Percentiles rank a stretch among this genome's conserved stretches.
These are phyloP conservation scores for Persicaria tinctoria DNA, from an alignment of 148 eudicot species.

Conservation along the genomic window DNA sequence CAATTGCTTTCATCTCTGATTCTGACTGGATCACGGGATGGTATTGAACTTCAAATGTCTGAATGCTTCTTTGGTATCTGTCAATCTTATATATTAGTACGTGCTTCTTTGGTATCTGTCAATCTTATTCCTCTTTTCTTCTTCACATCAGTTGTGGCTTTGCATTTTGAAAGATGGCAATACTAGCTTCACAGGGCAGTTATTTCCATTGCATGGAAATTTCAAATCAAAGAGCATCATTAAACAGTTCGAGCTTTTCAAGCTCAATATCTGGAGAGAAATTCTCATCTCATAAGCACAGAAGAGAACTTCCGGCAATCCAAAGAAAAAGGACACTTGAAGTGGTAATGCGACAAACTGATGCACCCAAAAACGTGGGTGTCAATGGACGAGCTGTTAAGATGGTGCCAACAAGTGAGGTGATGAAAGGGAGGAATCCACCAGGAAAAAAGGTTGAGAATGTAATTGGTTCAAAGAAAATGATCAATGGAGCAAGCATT, in stretches of 20 bases:
- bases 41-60: background rate
- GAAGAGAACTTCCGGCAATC: slow-evolving; percentile 13
- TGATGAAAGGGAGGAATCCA: slow-evolving; percentile 34
- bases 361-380: slow-evolving; percentile 38
- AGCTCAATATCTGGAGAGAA: slow-evolving; percentile 41
- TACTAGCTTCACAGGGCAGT: slow-evolving; percentile 68
- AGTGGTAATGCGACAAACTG: slow-evolving; percentile 49
- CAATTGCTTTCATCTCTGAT: slow-evolving; percentile 1
- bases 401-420: slow-evolving; percentile 72
- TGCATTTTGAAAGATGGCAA: slow-evolving; percentile 53
- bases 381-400: slow-evolving; percentile 43
- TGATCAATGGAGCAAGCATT: slow-evolving; percentile 51
- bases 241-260: slow-evolving; percentile 41
- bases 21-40: background rate
- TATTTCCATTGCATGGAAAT: slow-evolving; percentile 45
- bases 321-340: slow-evolving; percentile 24
- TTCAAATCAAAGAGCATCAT: slow-evolving; percentile 32
- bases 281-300: slow-evolving; percentile 20
- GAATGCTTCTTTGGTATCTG: background rate
- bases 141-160: background rate
- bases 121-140: background rate
- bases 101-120: background rate
- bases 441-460: slow-evolving; percentile 17
- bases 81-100: background rate
- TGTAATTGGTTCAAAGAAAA: slow-evolving; percentile 48